Evolutionary conservation across 345 rosid genomes (phyloP).

Genomic region (Anacardium occidentale): DNA sequence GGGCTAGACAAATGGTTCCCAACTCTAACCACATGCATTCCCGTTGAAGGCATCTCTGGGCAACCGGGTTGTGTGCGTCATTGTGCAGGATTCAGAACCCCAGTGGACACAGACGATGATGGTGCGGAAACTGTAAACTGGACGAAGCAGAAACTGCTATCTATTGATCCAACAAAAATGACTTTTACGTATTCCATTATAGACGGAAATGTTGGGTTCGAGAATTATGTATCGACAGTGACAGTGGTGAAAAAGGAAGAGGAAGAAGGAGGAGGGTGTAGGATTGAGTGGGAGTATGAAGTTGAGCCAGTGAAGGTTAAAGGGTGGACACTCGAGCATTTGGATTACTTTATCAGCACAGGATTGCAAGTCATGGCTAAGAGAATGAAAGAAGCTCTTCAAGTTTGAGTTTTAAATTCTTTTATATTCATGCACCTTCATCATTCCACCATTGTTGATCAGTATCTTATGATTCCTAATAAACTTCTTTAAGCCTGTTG

Average conservation of each 20-base stretch:
- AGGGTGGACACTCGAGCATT: constrained; percentile 37
- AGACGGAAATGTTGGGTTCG: constrained; percentile 48
- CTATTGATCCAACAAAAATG: constrained; percentile 33
- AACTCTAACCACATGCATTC: constrained; percentile 39
- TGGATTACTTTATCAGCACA: constrained; percentile 35
- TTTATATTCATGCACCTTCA: neutral
- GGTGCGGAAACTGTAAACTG: constrained; percentile 23
- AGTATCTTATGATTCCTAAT: too few species aligned
- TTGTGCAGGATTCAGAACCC: constrained; percentile 55
- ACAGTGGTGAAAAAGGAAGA: constrained; percentile 22
- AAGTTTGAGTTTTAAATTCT: constrained; percentile 3
- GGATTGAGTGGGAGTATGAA: constrained; percentile 42
- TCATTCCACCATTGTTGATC: neutral
- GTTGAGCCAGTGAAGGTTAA: constrained; percentile 38
- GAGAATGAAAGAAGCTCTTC: constrained; percentile 42
- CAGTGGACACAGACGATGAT: constrained; percentile 13
- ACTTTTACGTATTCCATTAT: constrained; percentile 29
- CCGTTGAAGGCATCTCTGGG: constrained; percentile 36
- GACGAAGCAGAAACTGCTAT: constrained; percentile 46
- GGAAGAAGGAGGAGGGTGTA: constrained; percentile 31
- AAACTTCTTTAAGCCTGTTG: too few species aligned
- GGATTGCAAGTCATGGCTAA: constrained; percentile 45
- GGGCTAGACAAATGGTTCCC: constrained; percentile 57
- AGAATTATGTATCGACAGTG: constrained; percentile 29
- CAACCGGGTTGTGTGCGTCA: constrained; percentile 51